Conservation (phyloP, 768 basidiomycete species). For the Kwoniella newhampshirensis region DNA sequence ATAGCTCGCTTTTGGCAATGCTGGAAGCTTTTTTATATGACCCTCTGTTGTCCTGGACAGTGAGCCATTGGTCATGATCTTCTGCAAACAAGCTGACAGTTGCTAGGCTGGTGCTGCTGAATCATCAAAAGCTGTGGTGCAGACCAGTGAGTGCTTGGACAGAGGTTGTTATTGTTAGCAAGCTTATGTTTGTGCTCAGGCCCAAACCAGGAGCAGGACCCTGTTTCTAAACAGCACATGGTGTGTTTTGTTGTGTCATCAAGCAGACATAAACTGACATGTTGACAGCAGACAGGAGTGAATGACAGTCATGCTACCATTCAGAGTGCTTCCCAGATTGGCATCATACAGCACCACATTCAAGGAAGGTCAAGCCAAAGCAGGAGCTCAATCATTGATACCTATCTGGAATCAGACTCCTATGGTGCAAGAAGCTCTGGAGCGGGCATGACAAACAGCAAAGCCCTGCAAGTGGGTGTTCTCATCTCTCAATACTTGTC, state of each 20-base stretch:
- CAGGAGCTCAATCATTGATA: constrained; percentile 30
- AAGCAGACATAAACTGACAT: no score
- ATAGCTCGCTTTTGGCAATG: constrained; percentile 53
- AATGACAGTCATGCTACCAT: no score
- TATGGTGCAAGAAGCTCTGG: constrained; percentile 44
- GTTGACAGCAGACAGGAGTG: no score
- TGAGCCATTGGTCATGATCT: constrained; percentile 8
- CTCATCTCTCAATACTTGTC: neutral
- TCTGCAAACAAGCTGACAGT: neutral
- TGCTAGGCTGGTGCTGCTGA: neutral
- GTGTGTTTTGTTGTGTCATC: no score
- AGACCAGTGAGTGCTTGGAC: no score
- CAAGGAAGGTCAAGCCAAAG: constrained; percentile 5
- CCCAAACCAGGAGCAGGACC: no score
- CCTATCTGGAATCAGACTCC: constrained; percentile 32
- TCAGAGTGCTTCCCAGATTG: no score
- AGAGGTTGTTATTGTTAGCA: no score
- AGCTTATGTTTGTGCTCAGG: neutral
- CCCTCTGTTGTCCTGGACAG: constrained; percentile 52
- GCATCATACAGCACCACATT: no score
- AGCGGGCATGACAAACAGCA: constrained; percentile 46
- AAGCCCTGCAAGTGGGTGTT: constrained; percentile 43
- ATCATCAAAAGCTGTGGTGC: no score
- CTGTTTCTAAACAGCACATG: no score
- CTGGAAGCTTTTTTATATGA: constrained; percentile 56